Evolutionary conservation across 1,139 yeast genomes (phyloP), one percentile per base, ranked within the genome.

Genomic region (Pneumocystis murina): DNA sequence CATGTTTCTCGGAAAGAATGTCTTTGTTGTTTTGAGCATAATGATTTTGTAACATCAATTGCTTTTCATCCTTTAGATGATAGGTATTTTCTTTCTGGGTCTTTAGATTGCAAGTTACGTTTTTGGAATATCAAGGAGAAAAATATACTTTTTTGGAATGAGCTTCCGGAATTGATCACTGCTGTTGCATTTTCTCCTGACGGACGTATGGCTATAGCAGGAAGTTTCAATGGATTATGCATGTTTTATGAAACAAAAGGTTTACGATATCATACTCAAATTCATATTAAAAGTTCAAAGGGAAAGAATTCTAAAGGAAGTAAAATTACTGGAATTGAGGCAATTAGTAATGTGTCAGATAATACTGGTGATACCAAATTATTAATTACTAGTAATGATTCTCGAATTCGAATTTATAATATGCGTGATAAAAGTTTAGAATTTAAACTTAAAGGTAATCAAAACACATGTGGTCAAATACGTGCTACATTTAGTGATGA

Each of bases 1-100:
- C 95, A 91, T 72, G 80, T 86, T 14, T 88, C 87, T 60, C 77
- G 91, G 61, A 75, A 75, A 1, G 79, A 78, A 20, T 83, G 89
- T 64, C 76, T 91, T 41, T 81, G 86, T 63, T 79, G 84, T 0
- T 90, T 87, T 71, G 73, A 75, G 36, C 94, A 89, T 71, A 81
- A 84, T 40, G 96, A 89, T 73, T 86, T 88, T 73, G 96, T 89
- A 3, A 87, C 96, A 0, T 79, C 87, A 17, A 88, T 87, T 3
- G 82, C 81, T 62, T 91, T 91, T 72, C 96, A 89, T 70, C 95
- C 95, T 0, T 77, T 77, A 1, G 97, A 91, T 74, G 97, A 91
- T 72, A 76, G 97, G 48, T 91, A 90, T 71, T 89, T 91, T 72
- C 74, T 87, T 3, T 85, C 91, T 67, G 95, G 96, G 1, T 86